A percentile compares a stretch with the other conserved stretches of the same genome.
Conservation (phyloP, 2,329 filamentous ascomycete genomes). For the Aspergillus sp. region DNA sequence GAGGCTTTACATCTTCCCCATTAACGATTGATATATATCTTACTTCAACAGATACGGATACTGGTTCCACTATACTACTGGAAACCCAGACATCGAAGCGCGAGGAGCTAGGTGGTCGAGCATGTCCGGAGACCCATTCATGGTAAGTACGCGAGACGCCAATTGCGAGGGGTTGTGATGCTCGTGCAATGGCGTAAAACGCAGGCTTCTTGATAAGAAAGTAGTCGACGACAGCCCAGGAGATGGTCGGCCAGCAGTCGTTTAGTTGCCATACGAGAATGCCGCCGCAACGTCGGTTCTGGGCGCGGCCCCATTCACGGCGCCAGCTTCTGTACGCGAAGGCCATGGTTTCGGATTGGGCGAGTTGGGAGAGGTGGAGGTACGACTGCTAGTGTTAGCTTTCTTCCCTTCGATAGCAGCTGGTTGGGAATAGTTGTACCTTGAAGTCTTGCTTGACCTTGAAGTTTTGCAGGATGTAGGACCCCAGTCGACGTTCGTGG, state of each 20-base stretch:
- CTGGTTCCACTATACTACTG: conserved; percentile 38
- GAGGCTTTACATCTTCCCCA: too few relatives aligned
- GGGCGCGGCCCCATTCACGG: conserved; percentile 46
- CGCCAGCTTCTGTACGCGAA: conserved; percentile 59
- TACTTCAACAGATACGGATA: too few relatives aligned
- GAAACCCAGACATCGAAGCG: conserved; percentile 58
- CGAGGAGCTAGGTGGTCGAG: conserved; percentile 53
- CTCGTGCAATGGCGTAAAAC: conserved; percentile 60
- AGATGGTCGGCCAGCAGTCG: conserved; percentile 60
- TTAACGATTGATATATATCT: too few relatives aligned
- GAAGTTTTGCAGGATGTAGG: conserved; percentile 89
- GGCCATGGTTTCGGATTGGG: conserved; percentile 61
- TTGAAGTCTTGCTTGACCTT: conserved; percentile 48
- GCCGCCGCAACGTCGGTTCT: conserved; percentile 36
- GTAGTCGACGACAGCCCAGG: conserved; percentile 64
- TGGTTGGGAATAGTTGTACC: conserved; percentile 31
- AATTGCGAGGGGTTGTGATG: conserved; percentile 57
- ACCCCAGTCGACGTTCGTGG: conserved; percentile 79
- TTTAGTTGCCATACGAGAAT: conserved; percentile 51
- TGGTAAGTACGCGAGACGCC: conserved; percentile 58
- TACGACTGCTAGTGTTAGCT: conserved; percentile 38
- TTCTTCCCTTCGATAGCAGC: too few relatives aligned
- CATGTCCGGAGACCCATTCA: conserved; percentile 61
- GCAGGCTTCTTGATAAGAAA: conserved; percentile 61
- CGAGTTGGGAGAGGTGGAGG: conserved; percentile 65